Evolutionary conservation across 352 stramenopile species (phyloP).

Genomic region (Phytophthora pseudosyringae): DNA sequence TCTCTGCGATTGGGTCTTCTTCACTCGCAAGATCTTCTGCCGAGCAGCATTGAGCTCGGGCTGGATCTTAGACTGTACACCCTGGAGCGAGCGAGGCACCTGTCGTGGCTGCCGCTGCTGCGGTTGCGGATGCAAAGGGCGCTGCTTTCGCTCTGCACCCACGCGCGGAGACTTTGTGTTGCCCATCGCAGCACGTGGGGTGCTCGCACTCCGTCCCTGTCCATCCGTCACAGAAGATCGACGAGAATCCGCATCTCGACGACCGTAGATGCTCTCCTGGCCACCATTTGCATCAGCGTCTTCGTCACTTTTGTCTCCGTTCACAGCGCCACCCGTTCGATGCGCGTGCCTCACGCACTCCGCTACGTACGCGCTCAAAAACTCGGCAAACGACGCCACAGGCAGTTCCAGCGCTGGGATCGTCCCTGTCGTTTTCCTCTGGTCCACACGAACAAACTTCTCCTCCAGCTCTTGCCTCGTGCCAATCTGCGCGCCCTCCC

Average conservation of each 20-base stretch:
- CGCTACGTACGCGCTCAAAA: constrained; percentile 60
- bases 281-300: background rate
- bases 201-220: constrained; percentile 2
- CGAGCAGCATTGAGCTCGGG: constrained; percentile 56
- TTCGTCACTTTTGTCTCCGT: constrained; percentile 3
- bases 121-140: constrained; percentile 19
- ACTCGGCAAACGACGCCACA: constrained; percentile 61
- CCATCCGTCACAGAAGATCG: background rate
- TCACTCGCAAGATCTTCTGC: constrained; percentile 72
- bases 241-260: background rate
- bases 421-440: constrained; percentile 42
- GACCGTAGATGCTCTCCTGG: constrained; percentile 13
- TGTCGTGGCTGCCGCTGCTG: constrained; percentile 15
- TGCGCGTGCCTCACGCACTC: constrained; percentile 44
- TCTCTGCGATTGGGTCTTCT: constrained; percentile 79
- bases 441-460: constrained; percentile 51
- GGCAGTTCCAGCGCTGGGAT: constrained; percentile 48
- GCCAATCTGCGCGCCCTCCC: constrained; percentile 39
- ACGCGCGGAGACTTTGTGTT: constrained; percentile 11
- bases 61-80: constrained; percentile 72
- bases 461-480: constrained; percentile 42
- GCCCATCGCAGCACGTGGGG: constrained; percentile 11
- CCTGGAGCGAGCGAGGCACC: constrained; percentile 32
- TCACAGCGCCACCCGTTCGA: background rate
- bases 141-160: constrained; percentile 8